These are phyloP conservation scores for Atkinsonella texensis DNA, from an alignment of 2,329 filamentous ascomycete genomes.

Conservation along the genomic window DNA sequence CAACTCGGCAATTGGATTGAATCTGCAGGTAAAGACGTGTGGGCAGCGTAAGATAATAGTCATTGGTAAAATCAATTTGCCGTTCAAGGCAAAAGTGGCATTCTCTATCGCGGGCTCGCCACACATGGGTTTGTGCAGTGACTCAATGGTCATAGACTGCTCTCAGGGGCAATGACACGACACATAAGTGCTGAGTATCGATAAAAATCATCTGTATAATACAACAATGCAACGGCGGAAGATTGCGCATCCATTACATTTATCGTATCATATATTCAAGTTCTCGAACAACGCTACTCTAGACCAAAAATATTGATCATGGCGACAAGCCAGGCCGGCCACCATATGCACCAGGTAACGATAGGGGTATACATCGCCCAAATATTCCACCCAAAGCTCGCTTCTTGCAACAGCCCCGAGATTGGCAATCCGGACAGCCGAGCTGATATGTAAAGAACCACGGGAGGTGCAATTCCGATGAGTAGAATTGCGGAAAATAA, in stretches of 20 bases:
- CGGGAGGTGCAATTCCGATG: slow-evolving; percentile 48
- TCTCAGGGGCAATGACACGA: no score
- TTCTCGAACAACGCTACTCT: slow-evolving; percentile 4
- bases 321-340: slow-evolving; percentile 76
- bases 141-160: no score
- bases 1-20: slow-evolving; percentile 97
- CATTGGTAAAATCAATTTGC: not conserved
- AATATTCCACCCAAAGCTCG: slow-evolving; percentile 79
- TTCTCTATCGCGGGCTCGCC: not conserved
- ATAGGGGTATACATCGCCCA: slow-evolving; percentile 84
- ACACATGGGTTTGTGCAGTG: not conserved
- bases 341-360: slow-evolving; percentile 91
- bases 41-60: slow-evolving; percentile 55
- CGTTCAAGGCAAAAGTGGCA: not conserved
- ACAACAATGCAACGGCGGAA: not conserved
- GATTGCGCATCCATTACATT: not conserved
- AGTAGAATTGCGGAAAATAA: slow-evolving; percentile 39
- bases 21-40: slow-evolving; percentile 84
- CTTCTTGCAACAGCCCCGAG: slow-evolving; percentile 51
- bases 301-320: slow-evolving; percentile 39
- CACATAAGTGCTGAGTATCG: no score
- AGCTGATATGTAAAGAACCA: slow-evolving; percentile 38
- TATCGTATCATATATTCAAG: not conserved
- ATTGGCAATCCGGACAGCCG: slow-evolving; percentile 30
- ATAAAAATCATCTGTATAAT: no score